Conservation (phyloP, 1,284 basidiomycete genomes). For the Athelia psychrophila region DNA sequence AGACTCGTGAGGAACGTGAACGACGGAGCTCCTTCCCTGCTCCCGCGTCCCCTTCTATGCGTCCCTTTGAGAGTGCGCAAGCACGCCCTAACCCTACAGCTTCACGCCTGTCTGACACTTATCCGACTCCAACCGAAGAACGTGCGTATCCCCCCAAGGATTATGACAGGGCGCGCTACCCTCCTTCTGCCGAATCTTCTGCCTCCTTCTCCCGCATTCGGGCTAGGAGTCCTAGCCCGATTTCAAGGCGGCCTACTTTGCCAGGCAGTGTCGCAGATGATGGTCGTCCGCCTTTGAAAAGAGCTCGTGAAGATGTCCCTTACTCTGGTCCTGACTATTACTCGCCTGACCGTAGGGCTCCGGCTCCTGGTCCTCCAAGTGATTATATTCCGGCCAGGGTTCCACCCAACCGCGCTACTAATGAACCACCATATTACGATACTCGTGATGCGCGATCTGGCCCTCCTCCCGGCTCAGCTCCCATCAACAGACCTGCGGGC, state of each 20-base stretch:
- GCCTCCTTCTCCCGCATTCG: background rate
- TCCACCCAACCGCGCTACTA: background rate
- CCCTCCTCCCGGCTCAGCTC: background rate
- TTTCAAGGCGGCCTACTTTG: background rate
- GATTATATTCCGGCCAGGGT: background rate
- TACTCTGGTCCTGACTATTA: background rate
- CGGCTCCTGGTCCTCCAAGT: background rate
- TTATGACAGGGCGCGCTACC: background rate
- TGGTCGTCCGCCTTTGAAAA: background rate
- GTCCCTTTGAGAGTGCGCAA: background rate
- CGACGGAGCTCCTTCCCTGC: background rate
- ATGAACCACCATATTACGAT: background rate
- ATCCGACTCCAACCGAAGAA: background rate
- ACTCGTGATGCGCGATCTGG: background rate
- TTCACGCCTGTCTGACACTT: background rate
- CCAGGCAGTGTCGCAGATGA: background rate
- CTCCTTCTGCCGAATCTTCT: background rate
- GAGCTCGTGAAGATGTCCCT: conserved; percentile 1
- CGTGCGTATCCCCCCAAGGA: background rate
- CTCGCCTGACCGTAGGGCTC: background rate
- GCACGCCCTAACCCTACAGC: background rate
- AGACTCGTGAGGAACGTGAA: conserved; percentile 1
- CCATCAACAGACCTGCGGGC: background rate
- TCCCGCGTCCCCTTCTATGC: background rate
- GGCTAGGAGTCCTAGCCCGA: background rate